These are phyloP conservation scores for Rhodamnia argentea DNA, from an alignment of 345 rosid species.

Conservation along the genomic window DNA sequence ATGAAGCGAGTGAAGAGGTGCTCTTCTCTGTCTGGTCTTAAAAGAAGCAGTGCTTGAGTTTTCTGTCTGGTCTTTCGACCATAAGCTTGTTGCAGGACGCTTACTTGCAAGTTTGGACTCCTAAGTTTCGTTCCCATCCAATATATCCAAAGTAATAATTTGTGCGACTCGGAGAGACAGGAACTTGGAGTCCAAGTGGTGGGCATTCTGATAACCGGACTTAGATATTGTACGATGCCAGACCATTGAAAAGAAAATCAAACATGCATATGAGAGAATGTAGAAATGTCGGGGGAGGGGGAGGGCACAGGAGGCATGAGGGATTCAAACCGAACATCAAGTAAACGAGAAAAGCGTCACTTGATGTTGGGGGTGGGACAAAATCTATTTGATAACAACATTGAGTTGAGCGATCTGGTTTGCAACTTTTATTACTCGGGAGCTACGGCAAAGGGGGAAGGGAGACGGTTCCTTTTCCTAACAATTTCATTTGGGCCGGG, in stretches of 20 bases:
- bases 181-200: not conserved
- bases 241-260: not conserved
- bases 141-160: too few species aligned
- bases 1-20: not conserved
- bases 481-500: not conserved
- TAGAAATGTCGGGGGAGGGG: too few species aligned
- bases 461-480: not conserved
- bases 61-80: not conserved
- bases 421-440: not conserved
- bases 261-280: too few species aligned
- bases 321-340: not conserved
- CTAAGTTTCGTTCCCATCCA: too few species aligned
- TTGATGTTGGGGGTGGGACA: not conserved
- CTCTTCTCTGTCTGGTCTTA: not conserved
- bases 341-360: not conserved
- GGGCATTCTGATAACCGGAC: not conserved
- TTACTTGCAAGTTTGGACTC: too few species aligned
- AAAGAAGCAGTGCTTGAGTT: not conserved
- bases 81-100: too few species aligned
- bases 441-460: not conserved
- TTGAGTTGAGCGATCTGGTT: not conserved
- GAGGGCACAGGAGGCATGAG: not conserved
- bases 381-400: not conserved
- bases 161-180: not conserved
- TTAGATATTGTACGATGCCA: not conserved